phyloP scores from a whole-genome alignment of 495 filamentous ascomycete genomes.

The Penicillium argentinense region DNA sequence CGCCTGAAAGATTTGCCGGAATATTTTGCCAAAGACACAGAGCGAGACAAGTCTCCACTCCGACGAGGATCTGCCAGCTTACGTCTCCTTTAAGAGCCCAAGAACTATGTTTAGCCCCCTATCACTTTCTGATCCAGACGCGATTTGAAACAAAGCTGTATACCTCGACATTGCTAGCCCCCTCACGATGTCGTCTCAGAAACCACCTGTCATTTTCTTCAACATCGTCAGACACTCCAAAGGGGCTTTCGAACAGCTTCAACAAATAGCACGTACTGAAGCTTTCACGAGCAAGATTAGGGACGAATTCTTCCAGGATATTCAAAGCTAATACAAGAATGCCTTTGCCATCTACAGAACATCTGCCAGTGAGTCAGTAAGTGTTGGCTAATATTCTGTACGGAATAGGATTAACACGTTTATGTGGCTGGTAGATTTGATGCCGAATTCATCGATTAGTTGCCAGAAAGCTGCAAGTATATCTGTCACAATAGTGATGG shows the following conservation, averaged over 20 bases:
- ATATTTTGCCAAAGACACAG: too few species aligned
- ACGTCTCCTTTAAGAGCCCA: too few species aligned
- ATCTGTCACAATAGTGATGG: conserved; percentile 43
- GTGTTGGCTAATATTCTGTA: too few species aligned
- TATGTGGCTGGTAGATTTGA: conserved; percentile 3
- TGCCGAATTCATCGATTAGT: background rate
- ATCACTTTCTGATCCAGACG: too few species aligned
- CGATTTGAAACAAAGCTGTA: too few species aligned
- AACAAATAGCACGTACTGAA: conserved; percentile 5
- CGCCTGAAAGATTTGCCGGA: too few species aligned
- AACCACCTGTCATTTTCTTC: conserved; percentile 6
- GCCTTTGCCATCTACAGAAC: background rate
- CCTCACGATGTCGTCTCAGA: background rate
- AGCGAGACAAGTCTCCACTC: too few species aligned
- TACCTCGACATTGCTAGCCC: too few species aligned
- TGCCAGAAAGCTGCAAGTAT: conserved; percentile 1
- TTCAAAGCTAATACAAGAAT: conserved; percentile 1
- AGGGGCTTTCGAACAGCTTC: background rate
- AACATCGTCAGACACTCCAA: conserved; percentile 15
- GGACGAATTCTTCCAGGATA: conserved; percentile 4
- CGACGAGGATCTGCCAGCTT: too few species aligned
- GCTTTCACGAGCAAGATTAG: conserved; percentile 3
- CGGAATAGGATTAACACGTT: too few species aligned
- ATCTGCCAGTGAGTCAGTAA: conserved; percentile 1
- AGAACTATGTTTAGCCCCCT: too few species aligned